Evolutionary conservation across 192 early-diverging fungal species (phyloP).

Genomic region (Umbelopsis ramanniana): DNA sequence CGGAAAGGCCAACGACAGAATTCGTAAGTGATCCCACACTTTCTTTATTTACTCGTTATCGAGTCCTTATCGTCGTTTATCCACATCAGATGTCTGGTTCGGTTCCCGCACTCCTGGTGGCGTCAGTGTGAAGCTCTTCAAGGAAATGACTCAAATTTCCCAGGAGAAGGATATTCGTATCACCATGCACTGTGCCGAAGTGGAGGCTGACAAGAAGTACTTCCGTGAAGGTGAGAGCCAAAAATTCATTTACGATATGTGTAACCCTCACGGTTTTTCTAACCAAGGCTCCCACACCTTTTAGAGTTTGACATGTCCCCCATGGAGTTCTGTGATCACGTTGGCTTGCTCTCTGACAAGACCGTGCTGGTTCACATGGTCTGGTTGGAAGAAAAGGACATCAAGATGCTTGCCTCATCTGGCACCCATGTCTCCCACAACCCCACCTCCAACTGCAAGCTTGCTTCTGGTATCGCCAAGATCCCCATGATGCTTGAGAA

Average conservation of each 20-base stretch:
- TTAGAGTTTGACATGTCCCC: conserved; percentile 24
- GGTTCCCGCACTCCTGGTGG: conserved; percentile 31
- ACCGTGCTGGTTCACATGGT: conserved; percentile 34
- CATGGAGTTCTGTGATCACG: conserved; percentile 29
- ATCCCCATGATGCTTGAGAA: conserved; percentile 23
- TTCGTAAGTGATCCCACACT: conserved; percentile 19
- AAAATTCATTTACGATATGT: background rate
- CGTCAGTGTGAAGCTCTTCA: conserved; percentile 23
- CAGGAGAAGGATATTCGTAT: conserved; percentile 30
- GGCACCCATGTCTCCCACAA: conserved; percentile 33
- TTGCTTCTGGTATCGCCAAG: conserved; percentile 29
- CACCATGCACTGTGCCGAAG: conserved; percentile 36
- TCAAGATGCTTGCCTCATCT: conserved; percentile 19
- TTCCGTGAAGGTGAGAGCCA: conserved; percentile 21
- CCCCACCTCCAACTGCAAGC: conserved; percentile 30
- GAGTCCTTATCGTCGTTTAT: background rate
- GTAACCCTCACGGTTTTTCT: background rate
- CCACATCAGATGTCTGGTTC: conserved; percentile 29
- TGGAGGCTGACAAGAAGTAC: conserved; percentile 25
- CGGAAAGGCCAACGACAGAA: conserved; percentile 29
- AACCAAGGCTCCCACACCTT: background rate
- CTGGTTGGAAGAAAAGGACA: conserved; percentile 28
- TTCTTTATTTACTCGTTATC: background rate
- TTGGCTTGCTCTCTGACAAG: conserved; percentile 18
- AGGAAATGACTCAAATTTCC: conserved; percentile 30